phyloP scores from a whole-genome alignment of 768 basidiomycete species.

The Atractiella rhizophila region DNA sequence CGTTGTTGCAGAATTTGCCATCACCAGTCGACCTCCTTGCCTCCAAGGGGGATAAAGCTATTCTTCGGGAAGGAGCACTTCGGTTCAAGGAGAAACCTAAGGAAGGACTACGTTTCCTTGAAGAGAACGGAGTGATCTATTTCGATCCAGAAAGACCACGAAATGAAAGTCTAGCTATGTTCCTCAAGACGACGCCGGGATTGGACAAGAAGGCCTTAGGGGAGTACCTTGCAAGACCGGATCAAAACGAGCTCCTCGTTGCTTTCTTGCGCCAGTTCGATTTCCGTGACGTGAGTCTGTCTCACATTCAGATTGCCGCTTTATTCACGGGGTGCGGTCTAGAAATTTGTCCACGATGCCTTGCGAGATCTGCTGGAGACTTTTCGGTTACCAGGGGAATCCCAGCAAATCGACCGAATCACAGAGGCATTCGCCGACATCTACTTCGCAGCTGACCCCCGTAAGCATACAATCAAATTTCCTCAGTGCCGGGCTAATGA shows the following conservation, averaged over 20 bases:
- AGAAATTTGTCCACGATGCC: conserved; percentile 90
- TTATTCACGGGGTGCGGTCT: neutral
- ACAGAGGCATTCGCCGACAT: conserved; percentile 81
- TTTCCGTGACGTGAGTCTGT: conserved; percentile 48
- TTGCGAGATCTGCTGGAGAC: conserved; percentile 81
- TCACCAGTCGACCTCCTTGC: conserved; percentile 33
- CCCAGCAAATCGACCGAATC: conserved; percentile 78
- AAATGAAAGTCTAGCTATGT: conserved; percentile 46
- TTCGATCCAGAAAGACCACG: conserved; percentile 27
- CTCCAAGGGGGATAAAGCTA: conserved; percentile 43
- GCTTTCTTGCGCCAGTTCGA: conserved; percentile 73
- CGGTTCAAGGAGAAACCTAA: conserved; percentile 88
- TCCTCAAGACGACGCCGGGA: conserved; percentile 56
- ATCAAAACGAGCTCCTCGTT: conserved; percentile 57
- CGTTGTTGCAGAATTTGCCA: too few species aligned
- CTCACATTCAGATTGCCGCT: neutral
- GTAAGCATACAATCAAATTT: neutral
- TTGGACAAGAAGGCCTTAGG: conserved; percentile 83
- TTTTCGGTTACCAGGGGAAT: conserved; percentile 81
- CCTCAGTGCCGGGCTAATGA: neutral
- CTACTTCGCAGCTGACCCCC: conserved; percentile 59
- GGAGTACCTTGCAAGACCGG: conserved; percentile 71
- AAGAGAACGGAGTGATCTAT: conserved; percentile 64
- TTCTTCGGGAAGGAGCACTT: conserved; percentile 54
- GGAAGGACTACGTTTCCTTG: conserved; percentile 61